Evolutionary conservation across 2,329 filamentous ascomycete genomes (phyloP).

Genomic region (Colletotrichum tropicale): DNA sequence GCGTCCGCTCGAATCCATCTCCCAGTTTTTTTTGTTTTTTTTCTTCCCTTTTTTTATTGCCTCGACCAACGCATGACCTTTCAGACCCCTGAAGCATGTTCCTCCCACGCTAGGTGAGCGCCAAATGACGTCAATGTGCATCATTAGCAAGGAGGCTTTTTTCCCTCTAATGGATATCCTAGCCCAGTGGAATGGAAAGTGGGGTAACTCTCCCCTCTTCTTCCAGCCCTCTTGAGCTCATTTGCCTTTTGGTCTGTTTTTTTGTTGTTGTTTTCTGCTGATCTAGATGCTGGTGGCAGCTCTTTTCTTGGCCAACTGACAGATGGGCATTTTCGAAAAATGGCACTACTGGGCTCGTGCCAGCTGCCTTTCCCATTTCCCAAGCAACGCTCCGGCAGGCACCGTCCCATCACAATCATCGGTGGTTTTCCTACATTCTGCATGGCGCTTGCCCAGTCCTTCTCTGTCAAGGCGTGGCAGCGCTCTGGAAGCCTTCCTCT

Average conservation of each 20-base stretch:
- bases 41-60: not conserved
- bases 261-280: not conserved
- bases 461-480: not conserved
- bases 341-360: not conserved
- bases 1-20: not conserved
- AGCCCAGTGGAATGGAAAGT: not conserved
- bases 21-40: not conserved
- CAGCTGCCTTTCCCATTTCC: not conserved
- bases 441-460: not conserved
- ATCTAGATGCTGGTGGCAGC: not conserved
- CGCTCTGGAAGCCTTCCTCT: constrained; percentile 12
- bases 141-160: not conserved
- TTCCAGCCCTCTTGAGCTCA: not conserved
- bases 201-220: not conserved
- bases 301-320: not conserved
- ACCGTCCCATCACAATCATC: not conserved
- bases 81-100: constrained; percentile 9
- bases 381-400: not conserved
- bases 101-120: not conserved
- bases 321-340: not conserved
- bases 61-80: constrained; percentile 7
- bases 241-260: not conserved
- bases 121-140: constrained; percentile 6
- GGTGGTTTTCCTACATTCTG: not conserved
- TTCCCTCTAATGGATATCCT: not conserved